A percentile compares a stretch with the other conserved stretches of the same genome.
These are phyloP conservation scores for Alternaria brassicicola DNA, from an alignment of 2,329 filamentous ascomycete species.

Conservation along the genomic window DNA sequence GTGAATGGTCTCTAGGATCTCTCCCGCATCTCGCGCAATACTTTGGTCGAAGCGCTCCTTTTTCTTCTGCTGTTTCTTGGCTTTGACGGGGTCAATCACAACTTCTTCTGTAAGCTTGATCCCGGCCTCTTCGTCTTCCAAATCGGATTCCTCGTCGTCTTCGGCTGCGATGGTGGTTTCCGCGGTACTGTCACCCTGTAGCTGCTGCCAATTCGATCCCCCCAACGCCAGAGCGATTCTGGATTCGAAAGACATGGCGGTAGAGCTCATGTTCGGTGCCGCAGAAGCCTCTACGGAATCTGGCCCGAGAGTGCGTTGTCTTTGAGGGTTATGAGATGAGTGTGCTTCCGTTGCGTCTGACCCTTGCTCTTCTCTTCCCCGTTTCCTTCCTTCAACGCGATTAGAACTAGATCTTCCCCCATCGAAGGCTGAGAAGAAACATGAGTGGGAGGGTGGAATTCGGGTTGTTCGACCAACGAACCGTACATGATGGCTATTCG, in stretches of 20 bases:
- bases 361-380: background rate
- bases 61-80: conserved; percentile 24
- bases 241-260: conserved; percentile 18
- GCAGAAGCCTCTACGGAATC: background rate
- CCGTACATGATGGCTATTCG: background rate
- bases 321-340: background rate
- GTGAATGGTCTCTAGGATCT: conserved; percentile 23
- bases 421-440: background rate
- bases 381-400: background rate
- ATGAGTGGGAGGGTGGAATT: background rate
- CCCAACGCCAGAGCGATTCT: conserved; percentile 20
- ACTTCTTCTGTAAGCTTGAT: background rate
- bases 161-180: background rate
- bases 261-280: conserved; percentile 2
- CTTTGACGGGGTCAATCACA: conserved; percentile 3
- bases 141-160: background rate
- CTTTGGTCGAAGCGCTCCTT: conserved; percentile 17
- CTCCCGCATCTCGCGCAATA: conserved; percentile 24
- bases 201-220: conserved; percentile 20
- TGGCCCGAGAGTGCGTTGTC: background rate
- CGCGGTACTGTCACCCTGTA: conserved; percentile 5
- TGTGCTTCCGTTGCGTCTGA: background rate
- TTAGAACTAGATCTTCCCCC: background rate
- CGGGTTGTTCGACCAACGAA: background rate
- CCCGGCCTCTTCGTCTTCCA: background rate